Conservation (phyloP, 1,284 basidiomycete genomes). For the Apiotrichum porosum region DNA sequence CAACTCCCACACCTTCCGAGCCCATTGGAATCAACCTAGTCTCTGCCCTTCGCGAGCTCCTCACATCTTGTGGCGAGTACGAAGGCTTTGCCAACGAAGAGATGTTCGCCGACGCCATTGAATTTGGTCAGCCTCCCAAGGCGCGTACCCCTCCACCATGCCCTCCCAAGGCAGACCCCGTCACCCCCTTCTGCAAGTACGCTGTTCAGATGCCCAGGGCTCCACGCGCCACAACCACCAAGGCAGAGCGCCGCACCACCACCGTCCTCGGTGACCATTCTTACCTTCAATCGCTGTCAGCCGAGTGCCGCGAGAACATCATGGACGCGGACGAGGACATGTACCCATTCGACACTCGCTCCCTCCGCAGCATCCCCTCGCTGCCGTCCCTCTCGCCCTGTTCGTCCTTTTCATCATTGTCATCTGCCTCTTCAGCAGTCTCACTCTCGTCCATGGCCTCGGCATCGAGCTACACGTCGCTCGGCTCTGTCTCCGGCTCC, state of each 20-base stretch:
- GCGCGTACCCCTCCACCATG: too few relatives aligned
- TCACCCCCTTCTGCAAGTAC: neutral
- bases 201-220: neutral
- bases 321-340: neutral
- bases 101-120: slow-evolving; percentile 6
- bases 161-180: neutral
- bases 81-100: slow-evolving; percentile 6
- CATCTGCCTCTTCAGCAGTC: neutral
- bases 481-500: neutral
- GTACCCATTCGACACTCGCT: neutral
- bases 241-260: neutral
- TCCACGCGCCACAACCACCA: neutral
- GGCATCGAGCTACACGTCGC: neutral
- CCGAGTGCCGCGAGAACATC: neutral
- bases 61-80: slow-evolving; percentile 16
- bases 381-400: neutral
- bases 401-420: neutral
- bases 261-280: slow-evolving; percentile 6
- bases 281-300: slow-evolving; percentile 1
- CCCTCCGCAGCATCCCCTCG: neutral
- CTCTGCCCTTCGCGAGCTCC: slow-evolving; percentile 16
- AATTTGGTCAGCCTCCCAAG: too few relatives aligned
- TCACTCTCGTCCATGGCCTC: neutral
- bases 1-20: slow-evolving; percentile 1
- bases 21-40: slow-evolving; percentile 10